A percentile compares a stretch with the other conserved stretches of the same genome.
These are phyloP conservation scores for Caloboletus firmus DNA, from an alignment of 1,284 basidiomycete species.

Conservation along the genomic window DNA sequence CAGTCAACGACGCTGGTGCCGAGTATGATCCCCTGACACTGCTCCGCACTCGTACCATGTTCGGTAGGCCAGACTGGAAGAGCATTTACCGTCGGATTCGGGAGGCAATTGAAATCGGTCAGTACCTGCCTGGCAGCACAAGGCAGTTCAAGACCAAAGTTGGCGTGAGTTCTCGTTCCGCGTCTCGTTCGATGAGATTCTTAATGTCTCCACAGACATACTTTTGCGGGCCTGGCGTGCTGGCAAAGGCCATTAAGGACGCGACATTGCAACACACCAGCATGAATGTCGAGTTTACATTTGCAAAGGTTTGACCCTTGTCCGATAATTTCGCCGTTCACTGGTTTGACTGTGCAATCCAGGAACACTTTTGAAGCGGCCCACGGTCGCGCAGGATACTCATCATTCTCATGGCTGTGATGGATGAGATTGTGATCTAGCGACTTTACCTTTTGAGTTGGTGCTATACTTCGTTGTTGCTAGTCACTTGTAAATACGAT, in stretches of 20 bases:
- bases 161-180: slow-evolving; percentile 51
- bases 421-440: neutral
- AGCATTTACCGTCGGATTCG: slow-evolving; percentile 71
- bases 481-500: neutral
- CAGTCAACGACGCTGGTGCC: slow-evolving; percentile 80
- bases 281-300: slow-evolving; percentile 66
- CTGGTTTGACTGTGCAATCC: slow-evolving; percentile 9
- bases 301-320: slow-evolving; percentile 62
- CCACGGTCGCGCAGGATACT: neutral
- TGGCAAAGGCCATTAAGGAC: slow-evolving; percentile 74
- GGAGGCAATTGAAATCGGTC: slow-evolving; percentile 73
- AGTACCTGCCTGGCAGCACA: slow-evolving; percentile 75
- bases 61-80: slow-evolving; percentile 86
- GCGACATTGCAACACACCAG: slow-evolving; percentile 58
- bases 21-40: slow-evolving; percentile 84
- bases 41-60: slow-evolving; percentile 81
- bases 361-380: slow-evolving; percentile 64
- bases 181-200: neutral
- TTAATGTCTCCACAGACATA: slow-evolving; percentile 57
- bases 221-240: slow-evolving; percentile 76
- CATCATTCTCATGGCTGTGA: neutral
- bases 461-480: neutral
- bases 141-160: slow-evolving; percentile 79
- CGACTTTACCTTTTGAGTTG: neutral
- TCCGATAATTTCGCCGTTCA: neutral